These are phyloP conservation scores for Antarctomyces pellizariae DNA, from an alignment of 495 filamentous ascomycete species.

Conservation along the genomic window DNA sequence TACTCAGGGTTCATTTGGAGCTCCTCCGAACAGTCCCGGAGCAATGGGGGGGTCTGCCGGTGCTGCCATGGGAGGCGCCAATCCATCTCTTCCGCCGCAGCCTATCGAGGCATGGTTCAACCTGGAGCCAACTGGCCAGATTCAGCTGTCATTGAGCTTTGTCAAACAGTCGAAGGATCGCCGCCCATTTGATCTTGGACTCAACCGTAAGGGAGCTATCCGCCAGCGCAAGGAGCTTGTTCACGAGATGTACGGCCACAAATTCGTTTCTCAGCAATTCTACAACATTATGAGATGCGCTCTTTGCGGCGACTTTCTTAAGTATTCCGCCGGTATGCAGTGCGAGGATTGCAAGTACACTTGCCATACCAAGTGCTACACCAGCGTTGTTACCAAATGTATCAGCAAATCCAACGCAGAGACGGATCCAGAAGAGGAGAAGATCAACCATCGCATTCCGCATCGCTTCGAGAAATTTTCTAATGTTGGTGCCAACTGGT, in stretches of 20 bases:
- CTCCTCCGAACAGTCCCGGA: conserved; percentile 10
- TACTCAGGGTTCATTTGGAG: conserved; percentile 22
- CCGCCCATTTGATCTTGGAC: conserved; percentile 59
- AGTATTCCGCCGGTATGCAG: conserved; percentile 96
- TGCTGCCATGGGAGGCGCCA: conserved; percentile 12
- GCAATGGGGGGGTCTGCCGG: conserved; percentile 3
- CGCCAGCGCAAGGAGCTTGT: conserved; percentile 92
- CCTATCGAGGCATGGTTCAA: conserved; percentile 93
- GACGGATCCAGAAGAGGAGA: conserved; percentile 94
- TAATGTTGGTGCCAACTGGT: conserved; percentile 97
- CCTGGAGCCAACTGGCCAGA: conserved; percentile 77
- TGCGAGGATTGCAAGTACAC: conserved; percentile 99
- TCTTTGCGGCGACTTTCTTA: conserved; percentile 92
- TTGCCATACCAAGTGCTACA: conserved; percentile 90
- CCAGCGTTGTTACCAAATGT: conserved; percentile 97
- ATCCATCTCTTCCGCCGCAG: conserved; percentile 27
- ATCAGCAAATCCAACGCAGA: conserved; percentile 98
- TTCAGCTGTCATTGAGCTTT: conserved; percentile 73
- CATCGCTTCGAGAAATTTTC: conserved; percentile 89
- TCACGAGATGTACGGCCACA: conserved; percentile 96
- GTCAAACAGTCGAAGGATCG: conserved; percentile 33
- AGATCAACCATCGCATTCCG: conserved; percentile 96
- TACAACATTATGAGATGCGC: conserved; percentile 99
- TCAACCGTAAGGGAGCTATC: conserved; percentile 88
- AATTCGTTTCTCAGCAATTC: conserved; percentile 92